phyloP scores from a whole-genome alignment of 2,329 filamentous ascomycete genomes.

The Salinomyces thailandicus region DNA sequence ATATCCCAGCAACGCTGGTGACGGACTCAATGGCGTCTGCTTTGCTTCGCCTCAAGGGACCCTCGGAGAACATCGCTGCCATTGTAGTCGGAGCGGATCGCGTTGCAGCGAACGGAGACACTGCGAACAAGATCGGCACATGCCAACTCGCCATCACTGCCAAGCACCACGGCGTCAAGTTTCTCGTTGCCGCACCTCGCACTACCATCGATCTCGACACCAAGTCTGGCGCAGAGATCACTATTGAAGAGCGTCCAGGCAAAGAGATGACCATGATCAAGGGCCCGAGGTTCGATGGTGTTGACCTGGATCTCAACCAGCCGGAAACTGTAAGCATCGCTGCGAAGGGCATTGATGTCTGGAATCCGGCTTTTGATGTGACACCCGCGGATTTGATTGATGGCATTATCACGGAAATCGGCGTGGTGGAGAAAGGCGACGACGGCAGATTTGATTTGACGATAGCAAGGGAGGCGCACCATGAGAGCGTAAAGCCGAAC shows the following conservation, averaged over 20 bases:
- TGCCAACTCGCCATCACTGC: constrained; percentile 89
- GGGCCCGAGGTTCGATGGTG: constrained; percentile 55
- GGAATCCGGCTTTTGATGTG: constrained; percentile 96
- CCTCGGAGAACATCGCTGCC: constrained; percentile 59
- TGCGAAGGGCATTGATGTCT: constrained; percentile 65
- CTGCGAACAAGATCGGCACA: constrained; percentile 96
- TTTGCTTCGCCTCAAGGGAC: constrained; percentile 56
- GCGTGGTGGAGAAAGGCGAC: constrained; percentile 66
- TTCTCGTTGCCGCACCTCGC: constrained; percentile 86
- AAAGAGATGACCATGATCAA: constrained; percentile 78
- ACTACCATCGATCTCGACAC: constrained; percentile 88
- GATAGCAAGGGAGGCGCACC: constrained; percentile 23
- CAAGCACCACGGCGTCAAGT: constrained; percentile 77
- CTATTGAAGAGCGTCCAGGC: constrained; percentile 76
- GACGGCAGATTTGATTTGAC: constrained; percentile 55
- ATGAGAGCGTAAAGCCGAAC: constrained; percentile 24
- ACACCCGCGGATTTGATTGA: constrained; percentile 85
- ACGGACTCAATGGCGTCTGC: constrained; percentile 96
- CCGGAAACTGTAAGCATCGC: constrained; percentile 72
- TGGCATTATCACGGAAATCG: constrained; percentile 85
- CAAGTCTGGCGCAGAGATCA: constrained; percentile 64
- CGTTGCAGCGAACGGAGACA: constrained; percentile 92
- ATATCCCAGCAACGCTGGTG: constrained; percentile 81
- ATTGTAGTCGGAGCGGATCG: constrained; percentile 92
- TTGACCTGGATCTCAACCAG: constrained; percentile 50